Conservation (phyloP, 345 rosid species). For the Zanthoxylum bungeanum region DNA sequence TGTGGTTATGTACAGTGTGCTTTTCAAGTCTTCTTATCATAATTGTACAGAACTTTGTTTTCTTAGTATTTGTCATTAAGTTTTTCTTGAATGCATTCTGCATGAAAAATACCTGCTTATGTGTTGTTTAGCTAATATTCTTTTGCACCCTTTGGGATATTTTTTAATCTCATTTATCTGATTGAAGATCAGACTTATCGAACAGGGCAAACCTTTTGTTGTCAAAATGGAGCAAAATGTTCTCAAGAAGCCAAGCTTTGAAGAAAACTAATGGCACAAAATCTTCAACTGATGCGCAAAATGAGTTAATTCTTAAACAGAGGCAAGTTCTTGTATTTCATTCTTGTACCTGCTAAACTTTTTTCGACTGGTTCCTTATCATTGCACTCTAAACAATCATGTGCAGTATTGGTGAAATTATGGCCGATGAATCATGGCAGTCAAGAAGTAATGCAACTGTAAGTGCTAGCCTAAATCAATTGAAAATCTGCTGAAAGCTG, state of each 20-base stretch:
- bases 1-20: neutral
- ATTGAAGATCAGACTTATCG: slow-evolving; percentile 99
- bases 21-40: neutral
- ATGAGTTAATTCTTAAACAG: slow-evolving; percentile 68
- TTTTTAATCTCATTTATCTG: slow-evolving; percentile 76
- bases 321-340: slow-evolving; percentile 52
- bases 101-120: neutral
- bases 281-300: slow-evolving; percentile 52
- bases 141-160: slow-evolving; percentile 16
- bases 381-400: slow-evolving; percentile 17
- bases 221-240: slow-evolving; percentile 88
- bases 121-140: slow-evolving; percentile 6
- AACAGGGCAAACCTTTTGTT: slow-evolving; percentile 93
- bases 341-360: slow-evolving; percentile 8
- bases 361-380: slow-evolving; percentile 25
- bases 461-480: slow-evolving; percentile 31
- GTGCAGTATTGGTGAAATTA: slow-evolving; percentile 79
- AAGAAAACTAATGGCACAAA: slow-evolving; percentile 67
- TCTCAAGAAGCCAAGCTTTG: slow-evolving; percentile 66
- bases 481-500: slow-evolving; percentile 11
- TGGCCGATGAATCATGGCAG: slow-evolving; percentile 66
- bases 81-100: neutral
- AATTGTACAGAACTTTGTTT: neutral
- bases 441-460: slow-evolving; percentile 45
- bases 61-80: neutral